These are phyloP conservation scores for Skeletonema menzelii DNA, from an alignment of 108 stramenopile species.

Conservation along the genomic window DNA sequence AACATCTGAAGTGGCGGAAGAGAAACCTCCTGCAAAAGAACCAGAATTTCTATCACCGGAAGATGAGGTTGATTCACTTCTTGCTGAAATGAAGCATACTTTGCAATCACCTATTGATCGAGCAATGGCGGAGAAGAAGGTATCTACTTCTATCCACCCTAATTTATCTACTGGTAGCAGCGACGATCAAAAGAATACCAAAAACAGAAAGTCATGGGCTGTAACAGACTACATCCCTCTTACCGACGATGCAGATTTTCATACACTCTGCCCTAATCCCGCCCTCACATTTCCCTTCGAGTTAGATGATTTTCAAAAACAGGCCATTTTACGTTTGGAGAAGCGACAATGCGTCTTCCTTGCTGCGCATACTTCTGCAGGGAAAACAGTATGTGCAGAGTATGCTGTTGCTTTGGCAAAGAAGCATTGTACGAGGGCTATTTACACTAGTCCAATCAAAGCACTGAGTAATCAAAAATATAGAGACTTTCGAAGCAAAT, in stretches of 20 bases:
- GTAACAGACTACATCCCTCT: conserved; percentile 63
- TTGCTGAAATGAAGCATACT: conserved; percentile 50
- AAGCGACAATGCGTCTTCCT: conserved; percentile 88
- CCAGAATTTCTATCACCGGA: not conserved
- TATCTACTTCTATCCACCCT: conserved; percentile 43
- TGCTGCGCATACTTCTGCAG: conserved; percentile 94
- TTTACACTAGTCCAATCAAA: conserved; percentile 95
- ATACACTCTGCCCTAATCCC: conserved; percentile 69
- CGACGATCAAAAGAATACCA: conserved; percentile 27
- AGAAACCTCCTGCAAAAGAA: conserved; percentile 4
- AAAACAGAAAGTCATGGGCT: conserved; percentile 80
- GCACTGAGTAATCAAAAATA: conserved; percentile 96
- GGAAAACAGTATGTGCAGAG: conserved; percentile 94
- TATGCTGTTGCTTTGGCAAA: conserved; percentile 88
- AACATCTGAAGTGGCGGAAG: not conserved
- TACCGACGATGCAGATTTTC: conserved; percentile 64
- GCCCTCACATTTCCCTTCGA: conserved; percentile 71
- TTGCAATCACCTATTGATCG: conserved; percentile 16
- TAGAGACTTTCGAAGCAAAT: conserved; percentile 84
- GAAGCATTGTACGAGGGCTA: conserved; percentile 73
- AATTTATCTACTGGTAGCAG: conserved; percentile 9
- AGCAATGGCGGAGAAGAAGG: conserved; percentile 6
- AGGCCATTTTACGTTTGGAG: conserved; percentile 86
- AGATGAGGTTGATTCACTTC: conserved; percentile 64
- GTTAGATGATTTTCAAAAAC: conserved; percentile 93